Percentiles rank a stretch among this genome's conserved stretches.
These are phyloP conservation scores for Cicer judaicum DNA, from an alignment of 306 rosid genomes.

Conservation along the genomic window DNA sequence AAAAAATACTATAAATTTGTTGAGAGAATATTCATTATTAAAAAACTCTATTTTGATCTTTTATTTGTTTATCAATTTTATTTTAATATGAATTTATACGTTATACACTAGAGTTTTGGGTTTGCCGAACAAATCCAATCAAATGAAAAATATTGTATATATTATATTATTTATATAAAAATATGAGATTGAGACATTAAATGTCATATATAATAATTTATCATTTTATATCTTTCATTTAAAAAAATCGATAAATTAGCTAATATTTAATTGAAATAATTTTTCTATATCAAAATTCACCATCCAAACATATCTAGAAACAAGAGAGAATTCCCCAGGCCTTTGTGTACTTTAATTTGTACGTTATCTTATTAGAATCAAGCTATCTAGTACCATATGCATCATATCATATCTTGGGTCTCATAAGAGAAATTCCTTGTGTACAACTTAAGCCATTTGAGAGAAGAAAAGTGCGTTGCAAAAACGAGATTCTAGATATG, in stretches of 20 bases:
- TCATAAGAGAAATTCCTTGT: slow-evolving; percentile 44
- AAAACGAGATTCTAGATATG: slow-evolving; percentile 38
- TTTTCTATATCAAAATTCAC: not conserved
- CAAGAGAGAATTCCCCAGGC: slow-evolving; percentile 9
- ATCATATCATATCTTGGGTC: slow-evolving; percentile 36
- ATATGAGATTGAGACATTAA: not conserved
- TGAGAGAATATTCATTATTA: too few relatives aligned
- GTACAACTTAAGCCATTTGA: slow-evolving; percentile 28
- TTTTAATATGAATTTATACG: too few relatives aligned
- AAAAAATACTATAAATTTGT: too few relatives aligned
- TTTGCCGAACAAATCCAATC: too few relatives aligned
- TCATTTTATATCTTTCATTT: not conserved
- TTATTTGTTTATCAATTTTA: too few relatives aligned
- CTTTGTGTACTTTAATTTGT: slow-evolving; percentile 41
- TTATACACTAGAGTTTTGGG: too few relatives aligned
- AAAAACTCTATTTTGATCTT: too few relatives aligned
- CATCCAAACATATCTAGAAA: not conserved
- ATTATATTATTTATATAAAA: too few relatives aligned
- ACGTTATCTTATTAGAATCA: slow-evolving; percentile 45
- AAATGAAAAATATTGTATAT: not conserved
- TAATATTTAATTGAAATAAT: not conserved
- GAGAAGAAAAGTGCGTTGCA: slow-evolving; percentile 32
- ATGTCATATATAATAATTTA: not conserved
- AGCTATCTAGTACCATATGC: slow-evolving; percentile 35
- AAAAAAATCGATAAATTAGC: not conserved